These are phyloP conservation scores for Funneliformis geosporum DNA, from an alignment of 192 early-diverging fungal genomes.

Conservation along the genomic window DNA sequence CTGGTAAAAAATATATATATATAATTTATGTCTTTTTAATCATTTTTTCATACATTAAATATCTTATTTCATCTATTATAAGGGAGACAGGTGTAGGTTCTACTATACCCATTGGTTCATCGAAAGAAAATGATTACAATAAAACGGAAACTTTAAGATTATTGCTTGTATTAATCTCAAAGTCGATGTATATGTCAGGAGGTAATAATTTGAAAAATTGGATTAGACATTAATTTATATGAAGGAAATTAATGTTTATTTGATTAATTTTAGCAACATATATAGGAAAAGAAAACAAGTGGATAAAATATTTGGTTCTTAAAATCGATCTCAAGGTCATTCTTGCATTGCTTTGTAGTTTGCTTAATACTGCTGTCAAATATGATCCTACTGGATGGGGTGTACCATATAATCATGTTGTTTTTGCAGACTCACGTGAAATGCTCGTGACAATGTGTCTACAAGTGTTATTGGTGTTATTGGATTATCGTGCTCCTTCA, in stretches of 20 bases:
- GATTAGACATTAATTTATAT: neutral
- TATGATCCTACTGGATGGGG: slow-evolving; percentile 88
- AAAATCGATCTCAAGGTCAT: slow-evolving; percentile 68
- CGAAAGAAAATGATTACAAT: slow-evolving; percentile 68
- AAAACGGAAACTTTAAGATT: slow-evolving; percentile 80
- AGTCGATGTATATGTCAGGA: slow-evolving; percentile 73
- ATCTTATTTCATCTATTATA: neutral
- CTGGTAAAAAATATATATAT: slow-evolving; percentile 54
- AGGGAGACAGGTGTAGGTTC: slow-evolving; percentile 76
- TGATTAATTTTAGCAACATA: slow-evolving; percentile 42
- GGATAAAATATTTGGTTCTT: slow-evolving; percentile 55
- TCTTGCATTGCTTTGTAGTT: slow-evolving; percentile 79
- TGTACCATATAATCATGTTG: slow-evolving; percentile 84
- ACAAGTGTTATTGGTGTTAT: slow-evolving; percentile 65
- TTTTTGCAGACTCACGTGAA: slow-evolving; percentile 74
- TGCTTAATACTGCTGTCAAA: slow-evolving; percentile 79
- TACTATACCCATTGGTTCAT: slow-evolving; percentile 64
- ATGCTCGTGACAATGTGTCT: slow-evolving; percentile 70
- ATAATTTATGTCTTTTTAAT: too few species aligned
- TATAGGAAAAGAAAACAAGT: slow-evolving; percentile 55
- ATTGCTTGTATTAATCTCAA: slow-evolving; percentile 74
- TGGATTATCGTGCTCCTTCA: slow-evolving; percentile 67
- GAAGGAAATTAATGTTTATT: neutral
- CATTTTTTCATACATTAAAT: neutral
- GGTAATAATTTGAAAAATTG: neutral